These are phyloP conservation scores for Antitrichia curtipendula DNA, from an alignment of 225 moss, liverwort and hornwort species.

Conservation along the genomic window DNA sequence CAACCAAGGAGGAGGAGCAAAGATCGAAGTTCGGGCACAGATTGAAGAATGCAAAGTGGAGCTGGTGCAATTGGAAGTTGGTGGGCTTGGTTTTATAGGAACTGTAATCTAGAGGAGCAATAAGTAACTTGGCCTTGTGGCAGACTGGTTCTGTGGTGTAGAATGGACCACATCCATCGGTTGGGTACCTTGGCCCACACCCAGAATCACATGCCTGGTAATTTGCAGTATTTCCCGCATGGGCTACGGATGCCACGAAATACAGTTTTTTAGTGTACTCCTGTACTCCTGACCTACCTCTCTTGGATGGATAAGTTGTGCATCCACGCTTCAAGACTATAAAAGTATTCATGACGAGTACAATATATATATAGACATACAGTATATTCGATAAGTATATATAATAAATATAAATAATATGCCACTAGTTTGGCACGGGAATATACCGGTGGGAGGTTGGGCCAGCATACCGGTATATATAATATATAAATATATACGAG, in stretches of 20 bases:
- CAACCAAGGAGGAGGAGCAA: too few relatives aligned
- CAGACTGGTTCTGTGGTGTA: background rate
- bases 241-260: background rate
- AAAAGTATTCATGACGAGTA: too few relatives aligned
- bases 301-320: too few relatives aligned
- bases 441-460: background rate
- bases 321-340: too few relatives aligned
- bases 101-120: background rate
- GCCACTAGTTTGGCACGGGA: background rate
- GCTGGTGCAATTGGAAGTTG: background rate
- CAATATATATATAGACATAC: too few relatives aligned
- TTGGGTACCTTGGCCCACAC: background rate
- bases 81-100: background rate
- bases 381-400: too few relatives aligned
- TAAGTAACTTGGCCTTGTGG: background rate
- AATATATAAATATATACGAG: too few relatives aligned
- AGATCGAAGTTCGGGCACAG: background rate
- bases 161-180: conserved; percentile 7
- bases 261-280: background rate
- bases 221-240: background rate
- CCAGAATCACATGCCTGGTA: background rate
- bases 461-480: accelerated
- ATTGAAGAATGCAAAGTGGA: background rate
- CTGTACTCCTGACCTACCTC: too few relatives aligned
- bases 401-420: too few relatives aligned